Percentiles rank a stretch among this genome's conserved stretches.
Conservation (phyloP, 208 protist genomes). For the Leishmania gerbilli region DNA sequence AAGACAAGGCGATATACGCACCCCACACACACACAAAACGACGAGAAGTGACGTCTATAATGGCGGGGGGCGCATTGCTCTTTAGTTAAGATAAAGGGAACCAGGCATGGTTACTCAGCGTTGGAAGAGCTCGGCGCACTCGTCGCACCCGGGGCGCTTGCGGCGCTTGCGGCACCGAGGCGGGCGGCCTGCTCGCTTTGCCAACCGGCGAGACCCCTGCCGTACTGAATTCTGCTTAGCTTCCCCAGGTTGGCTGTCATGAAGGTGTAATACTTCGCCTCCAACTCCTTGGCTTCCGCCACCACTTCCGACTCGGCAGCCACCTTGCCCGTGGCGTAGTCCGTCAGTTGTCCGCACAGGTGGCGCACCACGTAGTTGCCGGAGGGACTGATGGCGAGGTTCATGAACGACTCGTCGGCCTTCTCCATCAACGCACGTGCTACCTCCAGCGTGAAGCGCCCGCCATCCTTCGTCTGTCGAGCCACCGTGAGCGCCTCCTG, state of each 20-base stretch:
- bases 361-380: constrained; percentile 84
- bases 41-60: neutral
- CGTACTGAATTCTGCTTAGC: constrained; percentile 33
- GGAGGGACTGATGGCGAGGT: constrained; percentile 60
- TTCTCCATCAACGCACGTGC: constrained; percentile 53
- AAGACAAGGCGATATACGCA: neutral
- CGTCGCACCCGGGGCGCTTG: neutral
- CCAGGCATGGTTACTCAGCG: neutral
- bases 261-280: constrained; percentile 46
- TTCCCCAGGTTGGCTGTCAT: constrained; percentile 26
- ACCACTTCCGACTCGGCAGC: constrained; percentile 32
- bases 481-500: constrained; percentile 63
- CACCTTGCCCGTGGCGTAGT: constrained; percentile 39
- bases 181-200: constrained; percentile 22
- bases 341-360: constrained; percentile 59
- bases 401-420: constrained; percentile 40
- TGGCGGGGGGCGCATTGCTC: no score
- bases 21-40: neutral
- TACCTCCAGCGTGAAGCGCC: constrained; percentile 48
- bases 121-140: neutral
- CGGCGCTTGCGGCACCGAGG: constrained; percentile 8
- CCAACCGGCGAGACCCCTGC: constrained; percentile 40
- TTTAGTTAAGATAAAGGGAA: neutral
- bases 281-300: constrained; percentile 42
- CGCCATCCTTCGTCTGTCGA: constrained; percentile 37